Base-by-base conservation (phyloP, 1,139 yeast genomes). In the Lodderomyces oxycetoniae region DNA sequence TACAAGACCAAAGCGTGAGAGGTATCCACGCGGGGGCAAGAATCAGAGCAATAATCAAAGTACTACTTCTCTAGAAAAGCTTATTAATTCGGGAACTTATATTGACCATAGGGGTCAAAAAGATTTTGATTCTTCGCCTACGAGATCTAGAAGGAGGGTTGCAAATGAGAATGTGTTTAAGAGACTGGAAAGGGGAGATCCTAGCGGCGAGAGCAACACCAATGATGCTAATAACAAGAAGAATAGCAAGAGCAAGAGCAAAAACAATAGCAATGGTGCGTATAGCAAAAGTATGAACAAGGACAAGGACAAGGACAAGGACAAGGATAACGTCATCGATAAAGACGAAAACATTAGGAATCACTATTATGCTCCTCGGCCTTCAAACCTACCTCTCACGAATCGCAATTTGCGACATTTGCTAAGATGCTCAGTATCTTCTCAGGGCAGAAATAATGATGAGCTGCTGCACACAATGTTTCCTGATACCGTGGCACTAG, bases 351-450 rank as follows among this genome's bases (percentile, higher is more conserved):
- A 13, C 6, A 21, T 15, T 15, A 22, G 11, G 9, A 12, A 24
- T 7, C 6, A 8, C 14, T 5, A 10, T 4, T 9, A 12, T 8
- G n/a, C 7, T 7, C 6, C 6, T 7, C 17, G 7, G 6, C 12
- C 22, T 9, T 26, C 45, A n/a, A 40, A 36, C 17, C 49, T 59
- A 20, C 72, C 72, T 3, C 49, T 67, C 26, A 67, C 73, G 8
- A 61, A 64, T 45, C 49, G 52, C 27, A 67, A 67, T 42, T 50
- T 67, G 17, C 61, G 59, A 39, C 50, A 48, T 28, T 52, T 62
- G 31, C 43, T 56, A 27, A 31, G 34, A 28, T 39, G 23, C 20
- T 36, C 45, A 2, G 26, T 36, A 8, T 28, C 44, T 16, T 26
- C 32, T 20, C 33, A 33, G 20, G 45, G 37, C 5, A 28, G 39